Base-by-base conservation (phyloP, 805 yeast species). In the Myxozyma melibiosi region DNA sequence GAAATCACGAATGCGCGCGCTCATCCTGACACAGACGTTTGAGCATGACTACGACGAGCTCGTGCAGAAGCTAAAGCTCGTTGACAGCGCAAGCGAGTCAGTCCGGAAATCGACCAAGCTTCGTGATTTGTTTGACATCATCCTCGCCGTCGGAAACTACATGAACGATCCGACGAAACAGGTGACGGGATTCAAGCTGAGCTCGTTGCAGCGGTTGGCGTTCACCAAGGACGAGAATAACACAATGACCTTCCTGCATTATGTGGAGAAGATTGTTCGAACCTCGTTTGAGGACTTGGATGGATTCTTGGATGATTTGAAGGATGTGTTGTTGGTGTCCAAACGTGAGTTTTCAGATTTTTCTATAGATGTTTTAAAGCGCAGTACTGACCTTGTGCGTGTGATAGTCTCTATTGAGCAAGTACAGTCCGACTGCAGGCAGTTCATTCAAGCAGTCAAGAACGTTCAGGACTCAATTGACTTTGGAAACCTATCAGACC, bases 161-260 rank as follows among this genome's bases (percentile, higher is more conserved):
- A 94, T 94, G 99, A 94, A 95, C 70, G 96, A 90, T 67, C 76
- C 83, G n/a, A 78, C 89, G 1, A 91, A 90, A 66, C 96, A 90
- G 70, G 98, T 97, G 1, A 80, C 82, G 63, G 99, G 99, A 2
- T 95, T 95, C 78, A 86, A 87, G 67, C 76, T 94, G 58, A 85
- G 88, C 43, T 88, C 97, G n/a, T 77, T 94, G 51, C 97, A 90
- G 67, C 77, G 98, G 65, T 78, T 94, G 57, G 88, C 86, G 31
- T 90, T 95, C 65, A 85, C 95, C 73, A 94, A 94, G 69, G 97
- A 92, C 72, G 90, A 86, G 27, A 81, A 84, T 57, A 91, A 92
- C 69, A 81, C 90, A 4, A 84, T 87, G 84, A 88, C 96, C 1
- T 91, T 94, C 67, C 74, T 94, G 66, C 96, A 95, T 69, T 91